Evolutionary conservation across 2,329 filamentous ascomycete species (phyloP).

Genomic region (Bipolaris oryzae): DNA sequence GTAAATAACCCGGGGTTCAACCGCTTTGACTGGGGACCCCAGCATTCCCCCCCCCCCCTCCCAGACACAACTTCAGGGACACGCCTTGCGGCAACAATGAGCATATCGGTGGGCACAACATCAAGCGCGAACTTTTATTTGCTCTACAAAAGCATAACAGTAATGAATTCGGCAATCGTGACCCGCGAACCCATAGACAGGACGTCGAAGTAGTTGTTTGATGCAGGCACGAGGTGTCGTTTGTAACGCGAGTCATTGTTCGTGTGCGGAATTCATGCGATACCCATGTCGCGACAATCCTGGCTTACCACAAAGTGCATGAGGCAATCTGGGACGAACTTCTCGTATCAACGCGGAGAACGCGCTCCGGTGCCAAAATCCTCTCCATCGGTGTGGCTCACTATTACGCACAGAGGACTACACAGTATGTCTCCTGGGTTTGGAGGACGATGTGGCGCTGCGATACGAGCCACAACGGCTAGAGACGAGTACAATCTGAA

Average conservation of each 20-base stretch:
- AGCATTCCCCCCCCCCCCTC: not conserved
- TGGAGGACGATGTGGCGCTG: not conserved
- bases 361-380: slow-evolving; percentile 9
- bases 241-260: slow-evolving; percentile 7
- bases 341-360: slow-evolving; percentile 6
- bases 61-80: slow-evolving; percentile 7
- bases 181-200: not conserved
- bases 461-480: not conserved
- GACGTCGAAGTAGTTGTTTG: not conserved
- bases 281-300: slow-evolving; percentile 3
- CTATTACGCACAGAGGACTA: not conserved
- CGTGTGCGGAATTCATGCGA: not conserved
- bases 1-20: slow-evolving; percentile 20
- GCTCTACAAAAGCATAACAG: not conserved
- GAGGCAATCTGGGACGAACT: slow-evolving; percentile 9
- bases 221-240: slow-evolving; percentile 8
- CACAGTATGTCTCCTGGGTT: too few species aligned
- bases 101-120: not conserved
- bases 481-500: not conserved
- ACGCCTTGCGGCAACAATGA: not conserved
- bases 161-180: slow-evolving; percentile 1
- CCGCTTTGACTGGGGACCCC: slow-evolving; percentile 7
- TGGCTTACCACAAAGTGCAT: slow-evolving; percentile 7
- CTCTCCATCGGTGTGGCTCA: not conserved
- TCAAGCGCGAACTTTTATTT: slow-evolving; percentile 1